Conservation (phyloP, 495 filamentous ascomycete genomes). For the Mytilinidion resinicola region DNA sequence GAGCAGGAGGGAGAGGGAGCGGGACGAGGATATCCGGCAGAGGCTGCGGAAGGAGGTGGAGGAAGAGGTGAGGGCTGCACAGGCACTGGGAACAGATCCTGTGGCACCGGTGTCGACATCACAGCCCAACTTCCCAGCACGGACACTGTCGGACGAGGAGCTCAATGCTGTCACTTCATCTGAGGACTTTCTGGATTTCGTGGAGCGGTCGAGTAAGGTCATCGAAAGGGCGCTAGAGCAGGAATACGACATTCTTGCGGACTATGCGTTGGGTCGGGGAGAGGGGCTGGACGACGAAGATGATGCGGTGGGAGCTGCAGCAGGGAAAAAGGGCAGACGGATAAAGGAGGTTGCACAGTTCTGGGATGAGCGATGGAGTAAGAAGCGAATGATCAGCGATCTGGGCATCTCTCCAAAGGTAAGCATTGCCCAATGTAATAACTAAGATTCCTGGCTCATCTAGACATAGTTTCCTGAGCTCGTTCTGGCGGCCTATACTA, state of each 20-base stretch:
- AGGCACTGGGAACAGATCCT: slow-evolving; percentile 35
- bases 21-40: slow-evolving; percentile 82
- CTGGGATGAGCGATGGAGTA: slow-evolving; percentile 92
- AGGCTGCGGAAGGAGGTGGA: slow-evolving; percentile 85
- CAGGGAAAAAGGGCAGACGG: slow-evolving; percentile 68
- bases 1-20: slow-evolving; percentile 67
- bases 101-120: slow-evolving; percentile 42
- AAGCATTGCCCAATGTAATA: slow-evolving; percentile 8
- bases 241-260: slow-evolving; percentile 88
- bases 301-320: slow-evolving; percentile 49
- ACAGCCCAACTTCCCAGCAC: slow-evolving; percentile 59
- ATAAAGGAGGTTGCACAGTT: slow-evolving; percentile 88
- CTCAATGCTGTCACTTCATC: slow-evolving; percentile 85
- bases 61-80: slow-evolving; percentile 72
- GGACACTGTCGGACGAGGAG: slow-evolving; percentile 77
- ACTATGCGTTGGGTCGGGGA: slow-evolving; percentile 74
- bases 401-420: slow-evolving; percentile 90
- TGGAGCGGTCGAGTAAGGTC: slow-evolving; percentile 92
- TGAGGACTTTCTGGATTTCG: slow-evolving; percentile 88
- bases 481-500: slow-evolving; percentile 88
- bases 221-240: slow-evolving; percentile 93
- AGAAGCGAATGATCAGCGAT: slow-evolving; percentile 91
- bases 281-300: slow-evolving; percentile 77
- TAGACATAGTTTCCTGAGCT: slow-evolving; percentile 73
- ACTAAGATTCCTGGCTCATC: slow-evolving; percentile 7